A percentile compares a stretch with the other conserved stretches of the same genome.
phyloP scores from a whole-genome alignment of 345 rosid genomes.

The Linum tenue region DNA sequence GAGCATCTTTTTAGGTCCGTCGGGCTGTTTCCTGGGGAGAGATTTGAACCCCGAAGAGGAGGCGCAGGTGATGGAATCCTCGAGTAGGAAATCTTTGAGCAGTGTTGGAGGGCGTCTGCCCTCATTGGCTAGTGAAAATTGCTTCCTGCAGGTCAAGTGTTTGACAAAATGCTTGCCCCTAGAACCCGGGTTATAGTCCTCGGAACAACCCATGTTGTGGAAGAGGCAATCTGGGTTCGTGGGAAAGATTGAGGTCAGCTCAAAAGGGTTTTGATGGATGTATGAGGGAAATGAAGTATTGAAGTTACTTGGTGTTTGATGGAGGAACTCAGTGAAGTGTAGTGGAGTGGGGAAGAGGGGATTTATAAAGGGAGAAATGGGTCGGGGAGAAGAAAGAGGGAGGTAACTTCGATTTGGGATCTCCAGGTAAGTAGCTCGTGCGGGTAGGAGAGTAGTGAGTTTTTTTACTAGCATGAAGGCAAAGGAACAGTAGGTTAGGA shows the following conservation, averaged over 20 bases:
- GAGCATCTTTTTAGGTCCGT: conserved; percentile 18
- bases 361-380: background rate
- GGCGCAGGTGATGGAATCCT: conserved; percentile 39
- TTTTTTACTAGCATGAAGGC: background rate
- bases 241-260: background rate
- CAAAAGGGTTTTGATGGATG: conserved; percentile 9
- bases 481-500: conserved; percentile 19
- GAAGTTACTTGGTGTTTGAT: too few species aligned
- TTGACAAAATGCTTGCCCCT: conserved; percentile 1
- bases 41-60: conserved; percentile 34
- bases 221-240: background rate
- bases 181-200: background rate
- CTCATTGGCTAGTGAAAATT: conserved; percentile 12
- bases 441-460: conserved; percentile 10
- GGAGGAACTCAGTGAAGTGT: conserved; percentile 9
- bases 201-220: conserved; percentile 16
- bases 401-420: conserved; percentile 53
- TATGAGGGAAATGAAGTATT: background rate
- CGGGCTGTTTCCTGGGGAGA: conserved; percentile 19
- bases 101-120: conserved; percentile 22
- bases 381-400: conserved; percentile 29
- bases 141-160: conserved; percentile 10
- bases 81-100: conserved; percentile 82
- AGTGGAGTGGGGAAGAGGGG: conserved; percentile 4
- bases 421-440: conserved; percentile 43